These are phyloP conservation scores for Cavenderia fasciculata DNA, from an alignment of 78 protist species.

Conservation along the genomic window DNA sequence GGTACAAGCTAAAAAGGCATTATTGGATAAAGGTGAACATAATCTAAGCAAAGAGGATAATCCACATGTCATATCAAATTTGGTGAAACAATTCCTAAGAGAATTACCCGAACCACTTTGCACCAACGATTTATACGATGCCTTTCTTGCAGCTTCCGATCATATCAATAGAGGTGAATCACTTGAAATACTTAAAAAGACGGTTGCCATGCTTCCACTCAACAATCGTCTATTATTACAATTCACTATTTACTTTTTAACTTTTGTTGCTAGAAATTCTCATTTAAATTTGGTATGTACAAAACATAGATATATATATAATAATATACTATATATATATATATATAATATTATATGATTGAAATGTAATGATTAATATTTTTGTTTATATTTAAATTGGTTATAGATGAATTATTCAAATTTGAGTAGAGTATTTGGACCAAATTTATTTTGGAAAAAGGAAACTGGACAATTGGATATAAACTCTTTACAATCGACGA, in stretches of 20 bases:
- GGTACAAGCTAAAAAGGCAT: constrained; percentile 11
- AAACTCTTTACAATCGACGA: constrained; percentile 25
- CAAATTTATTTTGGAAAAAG: constrained; percentile 70
- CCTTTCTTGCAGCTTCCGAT: constrained; percentile 52
- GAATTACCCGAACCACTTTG: constrained; percentile 74
- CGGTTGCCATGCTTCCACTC: constrained; percentile 23
- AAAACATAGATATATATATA: too few relatives aligned
- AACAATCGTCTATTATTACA: constrained; percentile 28
- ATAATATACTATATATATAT: too few relatives aligned
- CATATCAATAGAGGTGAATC: constrained; percentile 12
- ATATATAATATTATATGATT: too few relatives aligned
- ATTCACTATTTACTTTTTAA: constrained; percentile 8
- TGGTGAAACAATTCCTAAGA: constrained; percentile 39
- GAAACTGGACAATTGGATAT: constrained; percentile 36
- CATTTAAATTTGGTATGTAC: constrained; percentile 16
- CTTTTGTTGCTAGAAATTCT: constrained; percentile 25
- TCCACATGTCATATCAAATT: constrained; percentile 33
- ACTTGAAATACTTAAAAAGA: constrained; percentile 43
- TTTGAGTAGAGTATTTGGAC: constrained; percentile 66
- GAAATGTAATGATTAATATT: too few relatives aligned
- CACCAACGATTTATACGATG: constrained; percentile 53
- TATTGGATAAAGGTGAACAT: constrained; percentile 40
- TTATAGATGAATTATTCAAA: constrained; percentile 16
- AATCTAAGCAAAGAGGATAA: constrained; percentile 47
- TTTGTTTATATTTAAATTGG: too few relatives aligned